phyloP scores from a whole-genome alignment of 2,329 filamentous ascomycete genomes.

The Arachnopeziza araneosa region DNA sequence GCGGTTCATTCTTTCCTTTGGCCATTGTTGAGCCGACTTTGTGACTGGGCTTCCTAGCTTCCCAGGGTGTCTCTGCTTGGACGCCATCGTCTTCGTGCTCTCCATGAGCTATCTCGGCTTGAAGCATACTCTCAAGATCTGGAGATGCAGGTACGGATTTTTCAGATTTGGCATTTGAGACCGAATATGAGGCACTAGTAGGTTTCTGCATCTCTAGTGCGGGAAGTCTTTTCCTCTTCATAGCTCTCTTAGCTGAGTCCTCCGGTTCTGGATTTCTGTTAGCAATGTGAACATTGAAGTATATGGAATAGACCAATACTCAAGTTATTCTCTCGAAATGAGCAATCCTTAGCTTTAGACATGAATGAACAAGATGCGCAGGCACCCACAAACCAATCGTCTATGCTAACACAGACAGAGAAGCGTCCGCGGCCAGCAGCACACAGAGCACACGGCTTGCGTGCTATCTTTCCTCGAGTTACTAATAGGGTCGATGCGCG shows the following conservation, averaged over 20 bases:
- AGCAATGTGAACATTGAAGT: background rate
- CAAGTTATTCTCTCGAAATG: constrained; percentile 17
- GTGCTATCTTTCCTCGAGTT: constrained; percentile 16
- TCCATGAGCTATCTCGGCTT: constrained; percentile 19
- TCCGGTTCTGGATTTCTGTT: constrained; percentile 17
- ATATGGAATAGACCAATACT: constrained; percentile 9
- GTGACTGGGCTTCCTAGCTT: background rate
- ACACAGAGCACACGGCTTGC: constrained; percentile 20
- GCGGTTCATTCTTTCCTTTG: background rate
- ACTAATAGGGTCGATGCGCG: constrained; percentile 21
- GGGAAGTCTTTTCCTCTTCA: constrained; percentile 16
- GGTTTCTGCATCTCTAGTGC: background rate
- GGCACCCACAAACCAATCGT: constrained; percentile 25
- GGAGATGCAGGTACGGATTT: constrained; percentile 3
- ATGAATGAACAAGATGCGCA: constrained; percentile 25
- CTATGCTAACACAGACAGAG: constrained; percentile 20
- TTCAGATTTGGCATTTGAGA: constrained; percentile 7
- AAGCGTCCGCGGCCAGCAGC: constrained; percentile 21
- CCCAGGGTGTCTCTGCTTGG: background rate
- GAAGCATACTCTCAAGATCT: constrained; percentile 17
- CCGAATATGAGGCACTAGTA: constrained; percentile 7
- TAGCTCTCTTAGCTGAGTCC: constrained; percentile 3
- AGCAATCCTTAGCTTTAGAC: constrained; percentile 24
- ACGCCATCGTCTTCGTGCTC: background rate
- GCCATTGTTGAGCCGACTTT: background rate